Evolutionary conservation across 2,329 filamentous ascomycete species (phyloP), one percentile per base, ranked within the genome.

Genomic region (Colletotrichum sojae): DNA sequence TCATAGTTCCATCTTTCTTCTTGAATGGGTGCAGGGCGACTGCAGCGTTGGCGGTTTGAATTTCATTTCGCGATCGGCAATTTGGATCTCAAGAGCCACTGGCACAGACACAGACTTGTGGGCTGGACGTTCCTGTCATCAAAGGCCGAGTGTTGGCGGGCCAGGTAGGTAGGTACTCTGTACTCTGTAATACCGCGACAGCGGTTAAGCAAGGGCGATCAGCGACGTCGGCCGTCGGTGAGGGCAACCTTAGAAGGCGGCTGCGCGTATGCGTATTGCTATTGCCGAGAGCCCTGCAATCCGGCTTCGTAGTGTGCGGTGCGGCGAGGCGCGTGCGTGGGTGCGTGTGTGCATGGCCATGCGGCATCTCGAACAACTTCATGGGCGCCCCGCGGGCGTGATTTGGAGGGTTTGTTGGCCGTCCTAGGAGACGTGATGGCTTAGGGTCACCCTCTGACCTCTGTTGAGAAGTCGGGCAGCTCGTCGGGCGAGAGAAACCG

Each of bases 341-440:
- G 25, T 54, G 51, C 45, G 36, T 62, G 45, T 45, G 36, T 63
- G 64, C 64, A 48, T 57, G 45, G 46, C 46, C 59, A 57, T 61
- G 53, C 59, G 36, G 65, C 31, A 67, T 63, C 36, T 63, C 43
- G 48, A 10, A 46, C 36, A 53, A n/a, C 39, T 63, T 46, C 22
- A 6, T 18, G 43, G 45, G 31, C 13, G 20, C 45, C 36, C 58
- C 64, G 59, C 52, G 64, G 49, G 22, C 20, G 45, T 67, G 65
- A 45, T 40, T 39, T 36, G 45, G 16, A 46, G 25, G 39, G 16
- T 53, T 36, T 36, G 31, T 36, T 53, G 52, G 39, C n/a, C 45
- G 60, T 58, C 46, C 59, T 46, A 61, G 52, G 53, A 54, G 58
- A 58, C 53, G 65, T 48, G 27, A 58, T 54, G 52, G 52, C 53